Base-by-base conservation (phyloP, 2,329 filamentous ascomycete species). In the Akanthomyces muscarius region DNA sequence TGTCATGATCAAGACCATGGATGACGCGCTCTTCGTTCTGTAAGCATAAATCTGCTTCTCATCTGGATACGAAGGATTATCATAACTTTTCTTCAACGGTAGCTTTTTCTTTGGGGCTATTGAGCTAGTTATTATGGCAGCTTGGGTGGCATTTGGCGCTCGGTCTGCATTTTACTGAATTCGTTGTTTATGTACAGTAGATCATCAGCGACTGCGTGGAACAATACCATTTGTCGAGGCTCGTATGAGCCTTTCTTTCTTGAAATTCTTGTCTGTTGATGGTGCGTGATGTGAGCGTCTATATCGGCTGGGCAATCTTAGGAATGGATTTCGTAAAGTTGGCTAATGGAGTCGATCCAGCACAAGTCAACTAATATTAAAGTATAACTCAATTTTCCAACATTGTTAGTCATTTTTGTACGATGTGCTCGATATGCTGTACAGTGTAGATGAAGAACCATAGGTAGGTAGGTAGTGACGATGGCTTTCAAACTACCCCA, bases 1-100 rank as follows among this genome's bases (percentile, higher is more conserved):
- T 99, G 91, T 91, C 92, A 64, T 83, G 55, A 53, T 48, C 10
- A 62, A 82, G 55, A 53, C 38, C 10, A 62, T 21, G 36, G 47
- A 23, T 18, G 18, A 30, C 18, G 25, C 30, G 23, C 18, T 50
- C 4, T 44, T 51, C 33, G 18, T 23, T 44, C 23, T 30, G 23
- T 38, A 18, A 41, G 57, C 23, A 51, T 33, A 30, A 11, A 21
- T 23, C 41, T 60, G 57, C 48, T 52, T 18, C 8, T 25, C 51
- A 25, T 42, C 56, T 51, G 45, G 47, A 45, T 44, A 44, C 23
- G 25, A 14, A 41, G 47, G 25, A 44, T 33, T 23, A 44, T 60
- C 47, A 38, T 52, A 44, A 52, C 18, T n/a, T 45, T 36, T 52
- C n/a, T 50, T 60, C 16, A 52, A 23, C 18, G 5, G n/a, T 33